Conservation (phyloP, 306 rosid species). For the Gleditsia sinensis region DNA sequence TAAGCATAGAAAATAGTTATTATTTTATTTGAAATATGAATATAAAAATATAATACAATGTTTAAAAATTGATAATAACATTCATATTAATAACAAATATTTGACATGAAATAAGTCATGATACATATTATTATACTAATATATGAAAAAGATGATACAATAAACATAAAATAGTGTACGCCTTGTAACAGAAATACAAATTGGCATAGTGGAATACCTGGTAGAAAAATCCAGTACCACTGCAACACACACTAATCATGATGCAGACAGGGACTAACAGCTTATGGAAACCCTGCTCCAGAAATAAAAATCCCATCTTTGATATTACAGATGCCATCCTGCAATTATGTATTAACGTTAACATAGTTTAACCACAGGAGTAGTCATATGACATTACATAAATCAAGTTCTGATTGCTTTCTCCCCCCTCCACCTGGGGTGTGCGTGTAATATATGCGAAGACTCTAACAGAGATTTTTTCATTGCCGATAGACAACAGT, state of each 20-base stretch:
- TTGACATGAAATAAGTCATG: background rate
- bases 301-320: slow-evolving; percentile 90
- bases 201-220: slow-evolving; percentile 59
- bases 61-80: background rate
- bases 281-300: slow-evolving; percentile 88
- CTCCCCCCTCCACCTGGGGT: background rate
- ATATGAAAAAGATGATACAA: background rate
- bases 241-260: slow-evolving; percentile 66
- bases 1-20: background rate
- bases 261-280: slow-evolving; percentile 83
- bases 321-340: slow-evolving; percentile 98
- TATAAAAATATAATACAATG: background rate
- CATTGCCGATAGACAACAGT: background rate
- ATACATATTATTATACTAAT: background rate
- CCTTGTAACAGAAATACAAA: background rate
- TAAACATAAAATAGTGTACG: background rate
- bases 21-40: background rate
- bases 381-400: background rate
- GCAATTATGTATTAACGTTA: slow-evolving; percentile 38
- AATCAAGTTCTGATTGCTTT: background rate
- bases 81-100: background rate
- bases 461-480: background rate
- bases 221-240: slow-evolving; percentile 87
- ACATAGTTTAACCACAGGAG: background rate
- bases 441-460: background rate